Evolutionary conservation across 1,139 yeast genomes (phyloP).

Genomic region (Kodamaea sp.): DNA sequence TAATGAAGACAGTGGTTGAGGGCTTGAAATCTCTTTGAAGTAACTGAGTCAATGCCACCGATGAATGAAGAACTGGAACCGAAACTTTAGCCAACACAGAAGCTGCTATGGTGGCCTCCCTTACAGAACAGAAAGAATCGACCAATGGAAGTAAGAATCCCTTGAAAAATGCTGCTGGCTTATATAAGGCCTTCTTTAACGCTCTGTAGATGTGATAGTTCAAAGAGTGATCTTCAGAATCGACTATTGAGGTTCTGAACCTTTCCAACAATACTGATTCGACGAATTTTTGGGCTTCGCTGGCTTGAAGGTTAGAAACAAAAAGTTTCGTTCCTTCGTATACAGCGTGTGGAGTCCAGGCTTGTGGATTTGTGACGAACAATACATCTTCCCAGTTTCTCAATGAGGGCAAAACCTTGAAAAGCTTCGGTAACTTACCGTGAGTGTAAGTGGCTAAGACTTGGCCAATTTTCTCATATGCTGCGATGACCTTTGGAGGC

Average conservation of each 20-base stretch:
- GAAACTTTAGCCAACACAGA: conserved; percentile 88
- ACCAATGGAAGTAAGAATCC: conserved; percentile 92
- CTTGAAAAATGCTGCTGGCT: conserved; percentile 96
- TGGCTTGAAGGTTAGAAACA: conserved; percentile 84
- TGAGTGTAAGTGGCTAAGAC: conserved; percentile 89
- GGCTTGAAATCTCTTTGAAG: conserved; percentile 85
- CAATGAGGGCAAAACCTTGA: conserved; percentile 90
- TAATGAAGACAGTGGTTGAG: conserved; percentile 85
- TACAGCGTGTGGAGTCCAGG: conserved; percentile 96
- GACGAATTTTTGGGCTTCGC: conserved; percentile 85
- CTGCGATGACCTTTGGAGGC: conserved; percentile 95
- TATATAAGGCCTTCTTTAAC: conserved; percentile 86
- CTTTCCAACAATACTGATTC: conserved; percentile 76
- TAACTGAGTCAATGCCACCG: conserved; percentile 88
- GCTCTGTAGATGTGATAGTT: conserved; percentile 94
- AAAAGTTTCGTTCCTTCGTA: conserved; percentile 94
- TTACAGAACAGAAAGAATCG: conserved; percentile 78
- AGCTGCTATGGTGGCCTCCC: conserved; percentile 95
- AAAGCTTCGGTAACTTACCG: conserved; percentile 92
- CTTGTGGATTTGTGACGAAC: conserved; percentile 86
- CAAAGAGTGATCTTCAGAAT: conserved; percentile 64
- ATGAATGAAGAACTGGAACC: conserved; percentile 91
- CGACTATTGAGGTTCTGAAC: conserved; percentile 81
- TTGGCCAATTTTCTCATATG: conserved; percentile 88
- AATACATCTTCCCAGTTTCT: conserved; percentile 95